Percentiles rank a stretch among this genome's conserved stretches.
Conservation (phyloP, 192 early-diverging fungal genomes). For the Gorgonomyces haynaldii region DNA sequence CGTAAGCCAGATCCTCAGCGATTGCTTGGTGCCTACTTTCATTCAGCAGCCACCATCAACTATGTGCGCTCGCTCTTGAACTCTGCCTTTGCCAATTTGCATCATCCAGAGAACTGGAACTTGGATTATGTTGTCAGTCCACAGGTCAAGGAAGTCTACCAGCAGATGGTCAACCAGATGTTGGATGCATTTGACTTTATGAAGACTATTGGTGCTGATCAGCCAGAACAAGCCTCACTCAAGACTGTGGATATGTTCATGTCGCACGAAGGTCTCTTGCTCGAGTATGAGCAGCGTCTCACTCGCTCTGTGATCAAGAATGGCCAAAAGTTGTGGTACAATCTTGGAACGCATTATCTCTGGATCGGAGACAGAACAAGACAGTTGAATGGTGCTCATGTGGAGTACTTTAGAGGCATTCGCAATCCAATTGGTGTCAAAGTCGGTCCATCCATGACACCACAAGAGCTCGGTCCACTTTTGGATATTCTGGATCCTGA, state of each 20-base stretch:
- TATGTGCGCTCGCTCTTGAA: constrained; percentile 78
- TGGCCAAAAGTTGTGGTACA: constrained; percentile 51
- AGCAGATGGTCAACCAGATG: constrained; percentile 76
- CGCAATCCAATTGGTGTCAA: constrained; percentile 96
- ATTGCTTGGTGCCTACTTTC: constrained; percentile 88
- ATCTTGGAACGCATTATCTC: constrained; percentile 89
- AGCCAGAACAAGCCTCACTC: constrained; percentile 34
- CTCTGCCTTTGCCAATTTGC: constrained; percentile 83
- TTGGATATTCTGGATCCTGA: constrained; percentile 81
- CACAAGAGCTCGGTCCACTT: constrained; percentile 70
- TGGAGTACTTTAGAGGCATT: constrained; percentile 97
- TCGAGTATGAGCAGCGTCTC: constrained; percentile 84
- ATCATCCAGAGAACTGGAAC: constrained; percentile 64
- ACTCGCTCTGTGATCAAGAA: constrained; percentile 29
- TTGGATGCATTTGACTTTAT: constrained; percentile 89
- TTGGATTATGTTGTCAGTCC: constrained; percentile 76
- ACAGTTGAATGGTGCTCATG: constrained; percentile 86
- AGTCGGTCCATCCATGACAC: constrained; percentile 81
- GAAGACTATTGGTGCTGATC: constrained; percentile 83
- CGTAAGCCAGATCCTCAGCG: constrained; percentile 87
- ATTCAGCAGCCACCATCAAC: constrained; percentile 93
- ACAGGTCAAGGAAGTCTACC: constrained; percentile 73
- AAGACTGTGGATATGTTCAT: constrained; percentile 80
- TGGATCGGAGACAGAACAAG: constrained; percentile 99
- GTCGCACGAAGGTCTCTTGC: constrained; percentile 90